Base-by-base conservation (phyloP, 306 rosid species). In the Dryas octopetala region DNA sequence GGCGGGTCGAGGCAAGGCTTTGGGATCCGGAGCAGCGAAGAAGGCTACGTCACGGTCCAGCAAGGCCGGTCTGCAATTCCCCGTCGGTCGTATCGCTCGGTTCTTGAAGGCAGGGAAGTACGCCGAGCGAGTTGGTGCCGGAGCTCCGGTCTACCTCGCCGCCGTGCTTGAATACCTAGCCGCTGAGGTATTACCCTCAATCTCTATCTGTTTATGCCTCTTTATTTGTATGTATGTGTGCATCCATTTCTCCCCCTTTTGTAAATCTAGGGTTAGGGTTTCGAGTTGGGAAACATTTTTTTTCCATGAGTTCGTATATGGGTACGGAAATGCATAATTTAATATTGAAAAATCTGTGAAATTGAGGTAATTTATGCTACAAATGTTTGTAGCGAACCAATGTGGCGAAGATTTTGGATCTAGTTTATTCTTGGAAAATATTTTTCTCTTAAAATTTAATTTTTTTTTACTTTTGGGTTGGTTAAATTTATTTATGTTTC, bases 131-230 rank as follows among this genome's bases (percentile, higher is more conserved):
- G 96, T 94, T 3, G 97, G 98, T 2, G 93, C 97, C 12, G 98
- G 97, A 12, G 96, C 98, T 68, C 98, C 98, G 1, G 98, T 94
- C 0, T 91, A 94, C 59, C 97, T 93, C 10, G 94, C 98, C 1
- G 97, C 96, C 8, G 97, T 93, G 4, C 96, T 93, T 0, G 98
- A 93, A 66, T 94, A 94, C 77, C 94, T 94, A 0, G 97, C 98
- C 0, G 96, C 97, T 0, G 98, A 94, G 93, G 98, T 91, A 74
- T 52, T 5, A 1, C 57, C 0, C 12, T 66, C 65, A 55, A 19
- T 68, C 0, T 52, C 9, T 23, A 19, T 38, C 10, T 5, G 4
- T 51, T 78, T 44, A 0, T 73, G 8, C 52, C 0, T 47, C n/a
- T 15, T 2, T 49, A 14, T 17, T 46, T 1, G 9, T 12, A 15